These are phyloP conservation scores for Geum urbanum DNA, from an alignment of 306 rosid species.

Conservation along the genomic window DNA sequence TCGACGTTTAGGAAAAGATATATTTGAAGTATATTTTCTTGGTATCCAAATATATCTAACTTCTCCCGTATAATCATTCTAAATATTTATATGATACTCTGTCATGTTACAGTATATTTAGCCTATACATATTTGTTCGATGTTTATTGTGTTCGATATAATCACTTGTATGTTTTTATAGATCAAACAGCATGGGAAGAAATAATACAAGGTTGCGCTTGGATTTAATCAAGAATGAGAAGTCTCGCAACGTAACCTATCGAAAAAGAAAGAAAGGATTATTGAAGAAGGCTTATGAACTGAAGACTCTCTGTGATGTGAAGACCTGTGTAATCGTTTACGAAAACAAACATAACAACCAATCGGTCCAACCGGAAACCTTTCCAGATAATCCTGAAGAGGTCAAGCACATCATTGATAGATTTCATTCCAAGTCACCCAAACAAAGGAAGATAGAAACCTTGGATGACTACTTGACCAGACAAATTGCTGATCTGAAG, in stretches of 20 bases:
- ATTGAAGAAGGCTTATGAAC: neutral
- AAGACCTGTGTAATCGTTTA: neutral
- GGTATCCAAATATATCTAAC: too few species aligned
- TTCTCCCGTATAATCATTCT: too few species aligned
- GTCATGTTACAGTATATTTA: too few species aligned
- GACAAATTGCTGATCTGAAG: neutral
- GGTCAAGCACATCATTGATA: neutral
- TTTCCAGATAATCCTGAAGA: neutral
- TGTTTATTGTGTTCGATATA: too few species aligned
- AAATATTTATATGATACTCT: too few species aligned
- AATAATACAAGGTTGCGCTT: neutral
- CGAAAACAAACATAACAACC: neutral
- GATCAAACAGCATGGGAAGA: neutral
- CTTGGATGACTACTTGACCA: neutral
- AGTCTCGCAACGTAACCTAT: neutral
- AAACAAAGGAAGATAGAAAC: neutral
- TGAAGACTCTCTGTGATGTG: neutral
- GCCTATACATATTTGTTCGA: too few species aligned
- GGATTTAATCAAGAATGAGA: neutral
- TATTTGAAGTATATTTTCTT: too few species aligned
- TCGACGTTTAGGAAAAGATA: too few species aligned
- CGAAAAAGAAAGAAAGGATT: constrained; percentile 3
- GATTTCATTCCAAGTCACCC: neutral
- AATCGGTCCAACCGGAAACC: neutral
- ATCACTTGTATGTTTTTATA: neutral